phyloP scores from a whole-genome alignment of 1,139 yeast genomes.

The Debaryomyces robertsiae region DNA sequence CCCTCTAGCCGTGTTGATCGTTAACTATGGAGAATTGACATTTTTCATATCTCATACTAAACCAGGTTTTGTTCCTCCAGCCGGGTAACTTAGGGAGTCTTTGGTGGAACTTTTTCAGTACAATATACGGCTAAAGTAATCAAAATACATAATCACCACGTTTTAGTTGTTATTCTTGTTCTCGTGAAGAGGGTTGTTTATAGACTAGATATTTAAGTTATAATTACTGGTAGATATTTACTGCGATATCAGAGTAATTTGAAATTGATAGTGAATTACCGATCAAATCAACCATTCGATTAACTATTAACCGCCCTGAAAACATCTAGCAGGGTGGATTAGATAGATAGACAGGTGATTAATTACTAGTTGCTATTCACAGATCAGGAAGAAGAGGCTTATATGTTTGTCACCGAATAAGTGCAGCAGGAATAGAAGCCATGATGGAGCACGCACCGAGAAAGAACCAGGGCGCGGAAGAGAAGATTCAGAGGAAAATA shows the following conservation, averaged over 20 bases:
- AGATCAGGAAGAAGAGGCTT: slow-evolving; percentile 1
- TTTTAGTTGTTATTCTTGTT: neutral
- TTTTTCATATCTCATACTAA: neutral
- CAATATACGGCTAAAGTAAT: neutral
- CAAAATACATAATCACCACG: slow-evolving; percentile 8
- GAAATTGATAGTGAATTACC: too few relatives aligned
- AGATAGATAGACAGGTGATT: slow-evolving; percentile 1
- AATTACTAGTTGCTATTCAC: neutral
- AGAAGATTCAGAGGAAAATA: neutral
- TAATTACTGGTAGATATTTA: slow-evolving; percentile 3
- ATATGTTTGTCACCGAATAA: slow-evolving; percentile 5
- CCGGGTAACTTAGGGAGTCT: slow-evolving; percentile 5
- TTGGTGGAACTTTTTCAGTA: slow-evolving; percentile 3
- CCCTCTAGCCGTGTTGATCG: neutral
- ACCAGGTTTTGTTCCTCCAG: neutral
- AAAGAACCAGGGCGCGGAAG: slow-evolving; percentile 5
- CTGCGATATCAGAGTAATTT: neutral
- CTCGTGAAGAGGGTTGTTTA: neutral
- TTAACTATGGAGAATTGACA: neutral
- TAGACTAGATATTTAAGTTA: slow-evolving; percentile 4
- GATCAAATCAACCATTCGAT: neutral
- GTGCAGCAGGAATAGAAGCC: neutral
- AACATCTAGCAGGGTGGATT: too few relatives aligned
- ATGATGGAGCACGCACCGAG: slow-evolving; percentile 6
- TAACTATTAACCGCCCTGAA: too few relatives aligned